A percentile compares a stretch with the other conserved stretches of the same genome.
Conservation (phyloP, 2,329 filamentous ascomycete genomes). For the Fusarium sp. region DNA sequence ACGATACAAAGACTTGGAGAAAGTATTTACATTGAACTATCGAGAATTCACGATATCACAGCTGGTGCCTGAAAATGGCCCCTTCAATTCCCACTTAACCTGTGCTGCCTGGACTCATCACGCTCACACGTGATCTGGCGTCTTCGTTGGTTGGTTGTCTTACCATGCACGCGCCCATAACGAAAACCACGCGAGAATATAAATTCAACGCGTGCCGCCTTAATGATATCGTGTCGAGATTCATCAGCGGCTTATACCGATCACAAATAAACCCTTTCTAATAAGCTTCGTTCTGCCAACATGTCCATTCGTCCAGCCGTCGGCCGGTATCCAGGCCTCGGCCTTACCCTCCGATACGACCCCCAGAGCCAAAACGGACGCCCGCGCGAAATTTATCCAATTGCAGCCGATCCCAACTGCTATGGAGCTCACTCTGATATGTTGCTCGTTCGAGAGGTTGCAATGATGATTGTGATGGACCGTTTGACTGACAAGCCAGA, state of each 20-base stretch:
- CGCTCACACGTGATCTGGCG: constrained; percentile 7
- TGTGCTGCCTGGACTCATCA: neutral
- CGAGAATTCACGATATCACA: neutral
- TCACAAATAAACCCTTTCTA: neutral
- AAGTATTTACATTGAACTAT: too few relatives aligned
- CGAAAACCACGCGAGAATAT: neutral
- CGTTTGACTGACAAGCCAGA: constrained; percentile 47
- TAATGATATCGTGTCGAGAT: neutral
- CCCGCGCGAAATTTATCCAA: neutral
- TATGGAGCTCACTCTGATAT: neutral
- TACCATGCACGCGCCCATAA: neutral
- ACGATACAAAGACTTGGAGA: too few relatives aligned
- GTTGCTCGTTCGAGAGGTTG: constrained; percentile 35
- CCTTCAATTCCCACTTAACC: neutral
- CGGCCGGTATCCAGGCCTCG: constrained; percentile 23
- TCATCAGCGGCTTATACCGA: neutral
- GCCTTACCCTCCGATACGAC: constrained; percentile 1
- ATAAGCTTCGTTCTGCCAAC: neutral
- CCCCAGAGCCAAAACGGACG: neutral
- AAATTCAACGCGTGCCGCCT: neutral
- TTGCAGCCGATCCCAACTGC: neutral
- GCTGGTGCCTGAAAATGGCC: constrained; percentile 2
- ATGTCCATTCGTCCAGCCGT: neutral
- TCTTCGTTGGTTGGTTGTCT: neutral
- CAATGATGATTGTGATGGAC: constrained; percentile 51